Evolutionary conservation across 306 rosid genomes (phyloP).

Genomic region (Cucumis sativus): Cucumber_9930_V3 NC_026660.2:19263001-19263500

Average conservation of each 20-base stretch:
- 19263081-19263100: background rate
- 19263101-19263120: background rate
- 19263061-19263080: background rate
- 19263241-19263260: conserved; percentile 24
- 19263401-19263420: too few species aligned
- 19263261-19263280: background rate
- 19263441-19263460: too few species aligned
- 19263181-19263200: background rate
- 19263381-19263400: background rate
- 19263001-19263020: background rate
- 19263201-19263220: conserved; percentile 11
- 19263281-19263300: background rate
- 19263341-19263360: background rate
- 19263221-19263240: background rate
- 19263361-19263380: background rate
- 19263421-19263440: too few species aligned
- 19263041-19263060: background rate
- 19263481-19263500: too few species aligned
- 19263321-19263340: background rate
- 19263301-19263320: conserved; percentile 3
- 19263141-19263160: background rate
- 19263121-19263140: background rate
- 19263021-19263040: background rate
- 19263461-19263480: background rate
- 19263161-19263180: background rate